Percentiles rank a stretch among this genome's conserved stretches.
These are phyloP conservation scores for Lentinula novae-zelandiae DNA, from an alignment of 1,284 basidiomycete species.

Conservation along the genomic window DNA sequence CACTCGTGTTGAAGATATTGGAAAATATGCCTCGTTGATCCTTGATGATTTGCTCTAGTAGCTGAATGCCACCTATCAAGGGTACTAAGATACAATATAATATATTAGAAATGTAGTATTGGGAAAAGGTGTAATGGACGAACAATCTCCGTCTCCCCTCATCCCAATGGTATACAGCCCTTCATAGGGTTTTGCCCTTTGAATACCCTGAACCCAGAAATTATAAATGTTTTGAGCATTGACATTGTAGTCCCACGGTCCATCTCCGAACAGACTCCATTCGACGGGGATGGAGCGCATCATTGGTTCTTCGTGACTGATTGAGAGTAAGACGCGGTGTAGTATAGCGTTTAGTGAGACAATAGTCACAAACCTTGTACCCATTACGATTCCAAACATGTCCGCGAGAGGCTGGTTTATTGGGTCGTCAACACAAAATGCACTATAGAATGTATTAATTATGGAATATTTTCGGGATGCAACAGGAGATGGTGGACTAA, in stretches of 20 bases:
- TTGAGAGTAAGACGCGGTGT: neutral
- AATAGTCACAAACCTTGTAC: slow-evolving; percentile 39
- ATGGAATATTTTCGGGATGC: neutral
- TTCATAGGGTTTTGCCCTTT: slow-evolving; percentile 55
- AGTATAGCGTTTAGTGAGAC: neutral
- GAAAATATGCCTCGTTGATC: slow-evolving; percentile 64
- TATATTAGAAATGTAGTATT: neutral
- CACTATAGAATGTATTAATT: slow-evolving; percentile 30
- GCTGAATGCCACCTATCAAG: slow-evolving; percentile 42
- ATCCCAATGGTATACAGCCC: slow-evolving; percentile 63
- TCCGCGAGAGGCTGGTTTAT: slow-evolving; percentile 65
- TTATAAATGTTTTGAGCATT: slow-evolving; percentile 52
- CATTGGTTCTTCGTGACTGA: slow-evolving; percentile 64
- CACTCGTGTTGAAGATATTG: slow-evolving; percentile 45
- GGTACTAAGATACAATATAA: slow-evolving; percentile 35
- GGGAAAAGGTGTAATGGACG: slow-evolving; percentile 17
- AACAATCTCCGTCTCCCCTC: slow-evolving; percentile 59
- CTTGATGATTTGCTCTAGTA: slow-evolving; percentile 53
- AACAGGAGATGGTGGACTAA: slow-evolving; percentile 12
- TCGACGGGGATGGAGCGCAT: slow-evolving; percentile 61
- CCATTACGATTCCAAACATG: slow-evolving; percentile 69
- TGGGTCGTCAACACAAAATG: slow-evolving; percentile 65
- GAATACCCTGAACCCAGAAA: slow-evolving; percentile 57
- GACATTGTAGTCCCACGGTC: slow-evolving; percentile 58
- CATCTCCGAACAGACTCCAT: slow-evolving; percentile 50